These are phyloP conservation scores for Suillus paluster DNA, from an alignment of 768 basidiomycete genomes.

Conservation along the genomic window DNA sequence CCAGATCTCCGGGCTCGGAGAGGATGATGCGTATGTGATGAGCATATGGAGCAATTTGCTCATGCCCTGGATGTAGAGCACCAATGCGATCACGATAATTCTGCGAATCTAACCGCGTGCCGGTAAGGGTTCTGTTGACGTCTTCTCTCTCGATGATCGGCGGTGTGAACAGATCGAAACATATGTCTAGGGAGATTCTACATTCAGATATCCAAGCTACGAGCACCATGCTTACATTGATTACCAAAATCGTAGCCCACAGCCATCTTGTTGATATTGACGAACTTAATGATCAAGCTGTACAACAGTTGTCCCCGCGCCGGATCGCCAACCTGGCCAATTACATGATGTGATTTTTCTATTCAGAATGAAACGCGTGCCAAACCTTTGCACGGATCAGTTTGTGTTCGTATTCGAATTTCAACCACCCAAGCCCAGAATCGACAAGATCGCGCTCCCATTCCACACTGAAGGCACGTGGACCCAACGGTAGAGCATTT, in stretches of 20 bases:
- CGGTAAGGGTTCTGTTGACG: conserved; percentile 56
- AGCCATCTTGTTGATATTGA: conserved; percentile 62
- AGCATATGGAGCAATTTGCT: conserved; percentile 66
- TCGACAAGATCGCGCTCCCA: conserved; percentile 59
- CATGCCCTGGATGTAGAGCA: conserved; percentile 62
- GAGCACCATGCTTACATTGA: conserved; percentile 54
- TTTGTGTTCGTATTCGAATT: conserved; percentile 73
- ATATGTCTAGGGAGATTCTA: conserved; percentile 51
- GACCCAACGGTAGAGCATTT: conserved; percentile 29
- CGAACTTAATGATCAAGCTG: conserved; percentile 57
- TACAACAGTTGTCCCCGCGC: conserved; percentile 53
- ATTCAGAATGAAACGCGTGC: conserved; percentile 3
- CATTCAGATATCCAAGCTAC: conserved; percentile 14
- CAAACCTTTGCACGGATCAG: conserved; percentile 63
- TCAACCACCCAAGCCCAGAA: conserved; percentile 54
- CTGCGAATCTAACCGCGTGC: conserved; percentile 36
- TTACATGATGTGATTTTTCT: background rate
- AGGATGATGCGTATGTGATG: conserved; percentile 71
- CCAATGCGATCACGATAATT: conserved; percentile 64
- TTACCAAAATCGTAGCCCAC: conserved; percentile 62
- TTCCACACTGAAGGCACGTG: conserved; percentile 70
- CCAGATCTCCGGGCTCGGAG: conserved; percentile 45
- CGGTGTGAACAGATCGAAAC: conserved; percentile 70
- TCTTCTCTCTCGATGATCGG: conserved; percentile 64
- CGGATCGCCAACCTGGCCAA: conserved; percentile 60